Evolutionary conservation across 257 asterid genomes (phyloP).

Genomic region (Lantana camara): DNA sequence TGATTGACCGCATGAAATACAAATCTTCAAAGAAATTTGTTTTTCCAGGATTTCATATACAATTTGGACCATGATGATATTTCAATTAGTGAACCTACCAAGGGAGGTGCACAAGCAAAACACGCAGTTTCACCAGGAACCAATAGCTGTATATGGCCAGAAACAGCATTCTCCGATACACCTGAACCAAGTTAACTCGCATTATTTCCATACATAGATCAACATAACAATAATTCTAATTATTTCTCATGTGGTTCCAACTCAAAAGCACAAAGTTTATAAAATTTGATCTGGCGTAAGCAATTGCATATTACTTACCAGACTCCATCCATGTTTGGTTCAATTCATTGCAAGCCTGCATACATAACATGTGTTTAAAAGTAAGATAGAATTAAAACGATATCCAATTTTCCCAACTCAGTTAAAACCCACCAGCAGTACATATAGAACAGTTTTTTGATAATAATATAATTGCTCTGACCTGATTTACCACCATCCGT

Average conservation of each 20-base stretch:
- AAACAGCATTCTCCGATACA: constrained; percentile 98
- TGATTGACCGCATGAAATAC: constrained; percentile 16
- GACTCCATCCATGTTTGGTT: constrained; percentile 98
- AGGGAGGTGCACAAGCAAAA: constrained; percentile 99
- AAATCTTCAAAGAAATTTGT: constrained; percentile 4
- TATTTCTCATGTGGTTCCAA: constrained; percentile 7
- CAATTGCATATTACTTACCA: constrained; percentile 46
- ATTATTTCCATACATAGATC: constrained; percentile 24
- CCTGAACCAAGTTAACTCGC: constrained; percentile 46
- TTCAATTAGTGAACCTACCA: constrained; percentile 57
- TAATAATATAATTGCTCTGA: constrained; percentile 33
- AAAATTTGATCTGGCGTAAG: constrained; percentile 15
- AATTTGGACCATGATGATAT: constrained; percentile 17
- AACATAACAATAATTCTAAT: constrained; percentile 12
- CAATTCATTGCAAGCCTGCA: constrained; percentile 97
- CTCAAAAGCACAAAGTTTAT: constrained; percentile 9
- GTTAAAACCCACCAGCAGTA: constrained; percentile 9
- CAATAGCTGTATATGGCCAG: constrained; percentile 94
- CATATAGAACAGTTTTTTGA: neutral
- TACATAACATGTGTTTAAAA: constrained; percentile 2
- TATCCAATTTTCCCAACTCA: constrained; percentile 17
- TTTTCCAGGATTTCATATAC: constrained; percentile 4
- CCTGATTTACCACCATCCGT: constrained; percentile 99
- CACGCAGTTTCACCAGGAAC: constrained; percentile 99
- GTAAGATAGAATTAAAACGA: constrained; percentile 15